A percentile compares a stretch with the other conserved stretches of the same genome.
Conservation (phyloP, 768 basidiomycete genomes). For the Russula vinacea region DNA sequence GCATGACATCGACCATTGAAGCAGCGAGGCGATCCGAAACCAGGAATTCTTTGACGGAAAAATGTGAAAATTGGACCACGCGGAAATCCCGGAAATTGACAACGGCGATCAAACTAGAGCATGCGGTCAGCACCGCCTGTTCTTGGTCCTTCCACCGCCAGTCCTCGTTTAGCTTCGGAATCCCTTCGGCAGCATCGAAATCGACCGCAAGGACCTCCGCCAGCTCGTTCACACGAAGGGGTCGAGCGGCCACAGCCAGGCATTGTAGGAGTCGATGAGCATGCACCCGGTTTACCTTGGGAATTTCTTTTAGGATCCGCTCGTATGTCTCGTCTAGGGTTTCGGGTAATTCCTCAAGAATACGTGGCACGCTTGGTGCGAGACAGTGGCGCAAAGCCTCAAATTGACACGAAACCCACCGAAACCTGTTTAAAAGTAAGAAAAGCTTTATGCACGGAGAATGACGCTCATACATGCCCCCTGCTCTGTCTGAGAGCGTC, state of each 20-base stretch:
- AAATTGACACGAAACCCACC: background rate
- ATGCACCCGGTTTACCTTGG: background rate
- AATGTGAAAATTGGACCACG: conserved; percentile 1
- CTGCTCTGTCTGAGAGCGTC: background rate
- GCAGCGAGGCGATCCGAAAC: background rate
- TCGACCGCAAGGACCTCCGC: background rate
- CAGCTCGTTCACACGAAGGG: background rate
- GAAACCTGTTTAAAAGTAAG: background rate
- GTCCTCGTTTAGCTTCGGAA: background rate
- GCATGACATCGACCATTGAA: background rate
- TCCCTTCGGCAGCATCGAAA: background rate
- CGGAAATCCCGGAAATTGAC: background rate
- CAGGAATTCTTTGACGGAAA: background rate
- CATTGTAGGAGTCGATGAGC: conserved; percentile 7
- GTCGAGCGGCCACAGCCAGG: background rate
- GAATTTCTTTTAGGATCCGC: background rate
- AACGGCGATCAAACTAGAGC: background rate
- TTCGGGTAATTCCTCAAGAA: background rate
- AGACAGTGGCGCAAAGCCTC: background rate
- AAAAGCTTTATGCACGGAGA: background rate
- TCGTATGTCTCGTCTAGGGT: conserved; percentile 1
- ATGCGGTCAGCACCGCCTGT: background rate
- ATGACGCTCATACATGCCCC: background rate
- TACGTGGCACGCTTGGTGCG: background rate
- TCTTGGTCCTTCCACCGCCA: background rate